A percentile compares a stretch with the other conserved stretches of the same genome.
These are phyloP conservation scores for Auricularia cornea DNA, from an alignment of 768 basidiomycete genomes.

Conservation along the genomic window DNA sequence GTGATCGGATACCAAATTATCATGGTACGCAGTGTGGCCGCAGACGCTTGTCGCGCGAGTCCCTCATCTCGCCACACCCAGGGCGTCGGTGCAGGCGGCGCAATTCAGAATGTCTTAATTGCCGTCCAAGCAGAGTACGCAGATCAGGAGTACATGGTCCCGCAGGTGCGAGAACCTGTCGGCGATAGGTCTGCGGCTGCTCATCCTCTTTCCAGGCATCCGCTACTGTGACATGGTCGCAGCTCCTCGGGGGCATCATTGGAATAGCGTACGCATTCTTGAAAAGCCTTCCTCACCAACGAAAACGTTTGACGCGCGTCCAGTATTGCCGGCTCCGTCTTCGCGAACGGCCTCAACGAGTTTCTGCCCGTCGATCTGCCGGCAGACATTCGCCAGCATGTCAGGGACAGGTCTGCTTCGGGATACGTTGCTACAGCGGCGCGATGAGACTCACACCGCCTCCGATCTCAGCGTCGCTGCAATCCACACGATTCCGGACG, in stretches of 20 bases:
- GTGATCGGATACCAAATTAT: conserved; percentile 29
- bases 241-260: conserved; percentile 19
- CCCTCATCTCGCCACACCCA: no score
- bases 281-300: no score
- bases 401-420: conserved; percentile 4
- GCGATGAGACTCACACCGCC: no score
- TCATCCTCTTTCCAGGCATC: no score
- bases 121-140: conserved; percentile 32
- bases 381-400: conserved; percentile 15
- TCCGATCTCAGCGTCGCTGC: conserved; percentile 13
- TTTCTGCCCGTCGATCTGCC: conserved; percentile 17
- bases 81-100: conserved; percentile 25
- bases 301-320: no score
- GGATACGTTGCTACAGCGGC: no score
- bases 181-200: no score
- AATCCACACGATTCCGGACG: conserved; percentile 20
- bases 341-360: conserved; percentile 21
- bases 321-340: conserved; percentile 9
- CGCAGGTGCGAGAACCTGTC: no score
- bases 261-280: no score
- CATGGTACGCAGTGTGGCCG: conserved; percentile 3
- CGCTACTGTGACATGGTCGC: conserved; percentile 25
- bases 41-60: no score
- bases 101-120: conserved; percentile 24
- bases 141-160: conserved; percentile 22